Evolutionary conservation across 495 filamentous ascomycete genomes (phyloP), one percentile per base, ranked within the genome.

Genomic region (Aspergillus funiculosus): DNA sequence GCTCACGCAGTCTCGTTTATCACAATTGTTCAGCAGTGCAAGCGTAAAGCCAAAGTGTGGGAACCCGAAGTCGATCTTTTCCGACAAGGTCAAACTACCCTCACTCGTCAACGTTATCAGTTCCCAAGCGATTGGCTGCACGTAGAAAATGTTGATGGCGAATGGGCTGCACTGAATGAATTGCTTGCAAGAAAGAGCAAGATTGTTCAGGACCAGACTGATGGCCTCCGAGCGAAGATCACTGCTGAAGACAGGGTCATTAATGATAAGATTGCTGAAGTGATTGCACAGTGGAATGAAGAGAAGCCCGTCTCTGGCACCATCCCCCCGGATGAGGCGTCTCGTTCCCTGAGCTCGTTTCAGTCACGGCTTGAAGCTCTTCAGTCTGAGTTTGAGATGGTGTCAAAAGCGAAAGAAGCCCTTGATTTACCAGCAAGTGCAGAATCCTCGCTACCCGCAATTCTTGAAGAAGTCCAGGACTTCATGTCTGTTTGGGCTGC

Each of bases 401-500:
- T 99, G 7, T 82, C 85, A 11, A 94, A 87, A 61, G 92, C 94
- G 4, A 96, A 95, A 60, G 92, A 99, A 58, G 94, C 94, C 0
- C 78, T 99, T 21, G 90, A 96, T 63, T 74, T 99, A 39, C 85
- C 91, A 7, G 76, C 81, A 2, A 84, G 77, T 37, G 67, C 82
- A 0, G 87, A 95, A 45, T 87, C 84, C 20, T 79, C 81, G 7
- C 78, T 99, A 14, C 74, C 78, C 6, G 75, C 81, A 10, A 85
- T 96, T 21, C 73, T 97, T 6, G 92, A 99, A 56, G 92, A 99
- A 57, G 92, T 99, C 2, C 92, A 95, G 32, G 92, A 99, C 62
- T 99, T 97, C 71, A 92, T 90, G 71, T 94, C 91, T 8, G 94
- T 99, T 10, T 99, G 92, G 92, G 83, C 88, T 18, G 88, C 86